phyloP scores from a whole-genome alignment of 2,329 filamentous ascomycete genomes.

The Geosmithia morbida region DNA sequence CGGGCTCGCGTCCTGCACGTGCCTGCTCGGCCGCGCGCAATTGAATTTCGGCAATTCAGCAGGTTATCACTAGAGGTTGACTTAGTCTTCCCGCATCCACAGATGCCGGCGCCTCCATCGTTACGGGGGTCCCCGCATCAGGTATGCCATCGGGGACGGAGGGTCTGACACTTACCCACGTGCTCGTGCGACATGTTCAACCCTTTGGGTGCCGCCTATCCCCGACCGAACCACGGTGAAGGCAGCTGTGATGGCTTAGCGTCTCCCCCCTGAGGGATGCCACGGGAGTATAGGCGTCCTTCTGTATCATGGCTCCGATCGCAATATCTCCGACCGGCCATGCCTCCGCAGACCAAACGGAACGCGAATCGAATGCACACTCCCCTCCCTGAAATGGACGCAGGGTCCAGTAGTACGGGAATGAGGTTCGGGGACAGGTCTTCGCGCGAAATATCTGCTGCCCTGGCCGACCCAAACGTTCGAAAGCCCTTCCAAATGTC shows the following conservation, averaged over 20 bases:
- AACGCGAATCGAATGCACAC: no score
- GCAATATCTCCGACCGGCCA: background rate
- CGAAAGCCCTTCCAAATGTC: no score
- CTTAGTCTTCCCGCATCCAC: background rate
- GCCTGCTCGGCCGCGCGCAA: no score
- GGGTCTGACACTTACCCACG: background rate
- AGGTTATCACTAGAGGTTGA: background rate
- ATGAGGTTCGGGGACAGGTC: no score
- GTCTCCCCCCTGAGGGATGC: no score
- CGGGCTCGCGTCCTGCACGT: no score
- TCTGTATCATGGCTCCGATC: background rate
- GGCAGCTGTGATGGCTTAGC: background rate
- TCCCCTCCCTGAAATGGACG: no score
- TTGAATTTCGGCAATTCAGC: background rate
- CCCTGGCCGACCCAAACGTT: no score
- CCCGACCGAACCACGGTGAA: background rate
- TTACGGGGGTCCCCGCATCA: background rate
- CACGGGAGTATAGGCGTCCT: no score
- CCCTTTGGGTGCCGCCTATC: background rate
- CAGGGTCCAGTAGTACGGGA: no score
- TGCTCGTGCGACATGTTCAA: background rate
- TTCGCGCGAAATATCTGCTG: no score
- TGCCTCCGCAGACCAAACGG: no score
- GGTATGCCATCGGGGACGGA: background rate
- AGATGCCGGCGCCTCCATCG: background rate